Conservation (phyloP, 2,329 filamentous ascomycete species). For the Aspergillus persii region DNA sequence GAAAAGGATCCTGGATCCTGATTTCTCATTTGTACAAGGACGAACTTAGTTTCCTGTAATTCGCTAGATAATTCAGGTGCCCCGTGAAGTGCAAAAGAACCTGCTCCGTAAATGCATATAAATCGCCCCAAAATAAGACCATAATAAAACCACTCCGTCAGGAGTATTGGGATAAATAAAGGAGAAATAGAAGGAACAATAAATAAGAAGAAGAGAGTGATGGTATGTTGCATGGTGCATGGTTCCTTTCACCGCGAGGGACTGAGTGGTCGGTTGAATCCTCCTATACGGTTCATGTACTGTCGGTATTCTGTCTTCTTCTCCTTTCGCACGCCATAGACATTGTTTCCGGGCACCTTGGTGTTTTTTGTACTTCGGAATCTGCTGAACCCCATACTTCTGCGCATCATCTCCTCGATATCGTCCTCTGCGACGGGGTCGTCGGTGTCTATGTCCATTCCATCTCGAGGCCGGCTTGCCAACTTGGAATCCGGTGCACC, state of each 20-base stretch:
- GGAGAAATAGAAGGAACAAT: neutral
- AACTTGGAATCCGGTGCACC: conserved; percentile 21
- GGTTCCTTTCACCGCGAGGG: conserved; percentile 36
- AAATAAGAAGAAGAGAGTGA: conserved; percentile 5
- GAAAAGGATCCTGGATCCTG: neutral
- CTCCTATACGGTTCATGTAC: conserved; percentile 70
- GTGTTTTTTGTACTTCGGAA: conserved; percentile 87
- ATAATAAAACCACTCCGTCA: neutral
- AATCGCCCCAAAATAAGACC: neutral
- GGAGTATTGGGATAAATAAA: conserved; percentile 8
- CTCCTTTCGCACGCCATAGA: conserved; percentile 79
- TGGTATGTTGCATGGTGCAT: neutral
- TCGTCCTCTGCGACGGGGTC: conserved; percentile 59
- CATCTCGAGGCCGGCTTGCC: conserved; percentile 28
- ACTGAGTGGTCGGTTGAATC: conserved; percentile 52
- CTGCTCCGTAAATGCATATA: neutral
- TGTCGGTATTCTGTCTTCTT: conserved; percentile 95
- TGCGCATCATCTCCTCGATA: conserved; percentile 70
- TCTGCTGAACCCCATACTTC: conserved; percentile 84
- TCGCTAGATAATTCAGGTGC: conserved; percentile 1
- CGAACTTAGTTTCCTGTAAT: neutral
- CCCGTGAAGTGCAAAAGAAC: neutral
- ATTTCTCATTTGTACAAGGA: neutral
- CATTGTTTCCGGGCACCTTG: conserved; percentile 83
- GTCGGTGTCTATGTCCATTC: conserved; percentile 45